Base-by-base conservation (phyloP, 805 yeast genomes). In the Candida hungchunana region DNA sequence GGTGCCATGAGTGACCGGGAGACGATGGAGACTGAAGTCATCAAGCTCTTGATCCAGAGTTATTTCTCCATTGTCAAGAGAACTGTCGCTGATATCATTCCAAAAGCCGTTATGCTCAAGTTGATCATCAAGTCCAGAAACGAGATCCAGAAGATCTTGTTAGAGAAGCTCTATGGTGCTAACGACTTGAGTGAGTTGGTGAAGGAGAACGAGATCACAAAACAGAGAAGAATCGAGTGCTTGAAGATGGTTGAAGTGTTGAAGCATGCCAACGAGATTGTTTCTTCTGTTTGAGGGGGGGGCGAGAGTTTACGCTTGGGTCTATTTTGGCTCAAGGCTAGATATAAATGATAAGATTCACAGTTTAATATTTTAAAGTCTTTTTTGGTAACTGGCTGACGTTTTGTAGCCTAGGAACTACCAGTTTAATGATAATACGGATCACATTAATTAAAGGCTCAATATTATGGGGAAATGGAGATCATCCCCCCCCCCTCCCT, bases 21-120 rank as follows among this genome's bases (percentile, higher is more conserved):
- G 66, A 78, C 90, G 17, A 82, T 85, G 77, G 98, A 93, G 63
- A 90, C 97, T 2, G 98, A 93, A 58, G 97, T 93, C 25, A 93
- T 93, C 58, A 93, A 93, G 67, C 72, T 93, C 42, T 73, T 93
- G 58, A 90, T 93, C 47, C 75, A 81, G 34, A 86, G 96, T 18
- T 93, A 93, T 63, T 93, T 82, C 67, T 77, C 77, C 55, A 93
- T 93, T 58, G 96, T 93, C 32, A 87, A 89, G 66, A 78, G 95
- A 58, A 86, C 97, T 1, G 82, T 93, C 51, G 82, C 95, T 15
- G 98, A 93, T 58, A 68, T 89, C 53, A 82, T 93, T 49, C 98
- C 98, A 49, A 93, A 93, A 66, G 94, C 97, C 4, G 75, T 93
- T 45, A 88, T 89, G 95, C 71, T 90, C 53, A 89, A 90, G 62